Conservation (phyloP, 352 stramenopile species). For the Hyaloperonospora arabidopsidis region DNA sequence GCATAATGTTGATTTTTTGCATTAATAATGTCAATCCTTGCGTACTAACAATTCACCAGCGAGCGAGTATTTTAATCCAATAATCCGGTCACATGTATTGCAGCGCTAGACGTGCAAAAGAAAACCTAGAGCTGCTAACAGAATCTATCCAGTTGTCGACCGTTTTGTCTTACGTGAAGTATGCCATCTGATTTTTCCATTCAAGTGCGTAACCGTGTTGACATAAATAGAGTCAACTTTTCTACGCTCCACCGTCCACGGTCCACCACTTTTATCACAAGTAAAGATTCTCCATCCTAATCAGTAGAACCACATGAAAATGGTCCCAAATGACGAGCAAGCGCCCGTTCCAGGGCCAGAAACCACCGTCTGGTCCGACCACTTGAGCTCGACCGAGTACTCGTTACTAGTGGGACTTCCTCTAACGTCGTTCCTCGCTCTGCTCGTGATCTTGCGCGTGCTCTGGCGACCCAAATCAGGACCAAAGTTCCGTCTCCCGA, state of each 20-base stretch:
- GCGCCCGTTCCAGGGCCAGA: slow-evolving; percentile 6
- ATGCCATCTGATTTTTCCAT: slow-evolving; percentile 26
- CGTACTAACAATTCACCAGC: too few relatives aligned
- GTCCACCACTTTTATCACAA: slow-evolving; percentile 8
- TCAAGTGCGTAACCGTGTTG: too few relatives aligned
- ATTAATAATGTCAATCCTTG: background rate
- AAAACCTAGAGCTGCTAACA: too few relatives aligned
- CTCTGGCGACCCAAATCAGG: slow-evolving; percentile 63
- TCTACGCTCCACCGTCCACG: background rate
- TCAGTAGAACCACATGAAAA: slow-evolving; percentile 12
- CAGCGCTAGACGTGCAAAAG: slow-evolving; percentile 4
- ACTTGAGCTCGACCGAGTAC: slow-evolving; percentile 51
- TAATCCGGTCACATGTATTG: background rate
- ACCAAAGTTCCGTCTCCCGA: slow-evolving; percentile 74
- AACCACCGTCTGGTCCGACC: slow-evolving; percentile 45
- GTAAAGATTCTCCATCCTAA: slow-evolving; percentile 1
- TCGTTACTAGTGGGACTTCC: slow-evolving; percentile 59
- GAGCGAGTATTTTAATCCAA: too few relatives aligned
- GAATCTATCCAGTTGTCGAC: background rate
- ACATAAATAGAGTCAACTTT: too few relatives aligned
- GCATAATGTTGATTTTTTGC: slow-evolving; percentile 8
- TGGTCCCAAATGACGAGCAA: background rate
- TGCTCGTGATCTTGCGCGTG: slow-evolving; percentile 58
- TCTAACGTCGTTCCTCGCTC: slow-evolving; percentile 43
- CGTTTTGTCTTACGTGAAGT: slow-evolving; percentile 18